A percentile compares a stretch with the other conserved stretches of the same genome.
phyloP scores from a whole-genome alignment of 345 rosid genomes.

The Aquilaria sinensis region DNA sequence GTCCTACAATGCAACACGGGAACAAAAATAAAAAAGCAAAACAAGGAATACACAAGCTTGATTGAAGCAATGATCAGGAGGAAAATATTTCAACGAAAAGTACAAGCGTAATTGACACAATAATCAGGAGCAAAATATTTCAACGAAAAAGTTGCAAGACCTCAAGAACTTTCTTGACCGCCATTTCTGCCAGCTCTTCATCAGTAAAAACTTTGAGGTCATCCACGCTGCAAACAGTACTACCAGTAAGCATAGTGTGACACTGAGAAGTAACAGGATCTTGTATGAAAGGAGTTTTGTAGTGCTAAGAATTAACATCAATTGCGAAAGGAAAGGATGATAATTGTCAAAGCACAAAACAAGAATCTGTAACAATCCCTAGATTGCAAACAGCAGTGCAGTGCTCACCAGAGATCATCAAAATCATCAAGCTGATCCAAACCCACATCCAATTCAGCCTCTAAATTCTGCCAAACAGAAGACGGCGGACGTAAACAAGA shows the following conservation, averaged over 20 bases:
- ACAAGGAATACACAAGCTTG: no score
- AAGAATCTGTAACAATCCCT: not conserved
- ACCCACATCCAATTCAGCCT: conserved; percentile 25
- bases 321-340: not conserved
- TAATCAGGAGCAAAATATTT: no score
- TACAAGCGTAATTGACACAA: no score
- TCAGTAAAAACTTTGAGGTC: conserved; percentile 44
- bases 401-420: conserved; percentile 38
- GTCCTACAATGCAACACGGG: no score
- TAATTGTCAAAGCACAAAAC: not conserved
- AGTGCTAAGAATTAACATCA: not conserved
- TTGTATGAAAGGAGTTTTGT: no score
- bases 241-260: conserved; percentile 1
- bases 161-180: conserved; percentile 37
- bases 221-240: conserved; percentile 34
- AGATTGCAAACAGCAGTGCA: not conserved
- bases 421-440: conserved; percentile 12
- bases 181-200: conserved; percentile 56
- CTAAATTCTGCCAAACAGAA: conserved; percentile 24
- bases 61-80: no score
- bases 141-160: conserved; percentile 11
- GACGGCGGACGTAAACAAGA: not conserved
- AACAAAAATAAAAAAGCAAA: no score
- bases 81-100: no score
- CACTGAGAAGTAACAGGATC: no score